phyloP scores from a whole-genome alignment of 2,329 filamentous ascomycete genomes.

The Colletotrichum sp. region DNA sequence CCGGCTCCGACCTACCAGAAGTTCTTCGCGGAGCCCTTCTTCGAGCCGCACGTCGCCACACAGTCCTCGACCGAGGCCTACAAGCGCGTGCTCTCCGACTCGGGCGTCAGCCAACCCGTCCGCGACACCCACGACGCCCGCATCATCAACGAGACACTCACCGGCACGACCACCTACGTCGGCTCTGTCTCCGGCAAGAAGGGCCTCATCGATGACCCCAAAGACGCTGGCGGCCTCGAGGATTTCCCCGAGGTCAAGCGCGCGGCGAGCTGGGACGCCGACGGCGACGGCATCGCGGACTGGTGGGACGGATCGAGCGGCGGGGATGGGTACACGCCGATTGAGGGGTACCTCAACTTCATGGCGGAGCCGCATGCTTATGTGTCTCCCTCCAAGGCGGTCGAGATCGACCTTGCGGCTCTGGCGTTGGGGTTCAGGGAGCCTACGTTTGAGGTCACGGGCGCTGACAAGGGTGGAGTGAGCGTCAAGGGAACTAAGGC shows the following conservation, averaged over 20 bases:
- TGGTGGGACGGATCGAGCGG: slow-evolving; percentile 37
- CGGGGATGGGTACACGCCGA: slow-evolving; percentile 31
- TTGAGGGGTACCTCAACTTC: slow-evolving; percentile 38
- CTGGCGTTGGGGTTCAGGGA: slow-evolving; percentile 25
- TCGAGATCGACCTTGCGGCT: slow-evolving; percentile 27
- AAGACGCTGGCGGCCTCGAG: slow-evolving; percentile 36
- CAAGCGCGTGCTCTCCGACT: slow-evolving; percentile 36
- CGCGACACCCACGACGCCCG: slow-evolving; percentile 35
- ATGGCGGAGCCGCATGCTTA: slow-evolving; percentile 37
- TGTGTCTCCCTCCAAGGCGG: slow-evolving; percentile 26
- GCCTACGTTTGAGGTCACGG: slow-evolving; percentile 18
- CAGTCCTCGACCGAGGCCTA: slow-evolving; percentile 35
- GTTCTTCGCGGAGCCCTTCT: slow-evolving; percentile 31
- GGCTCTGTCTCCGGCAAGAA: slow-evolving; percentile 31
- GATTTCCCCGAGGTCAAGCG: slow-evolving; percentile 30
- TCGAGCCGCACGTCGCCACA: slow-evolving; percentile 31
- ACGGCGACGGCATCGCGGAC: slow-evolving; percentile 36
- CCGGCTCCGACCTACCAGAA: slow-evolving; percentile 31
- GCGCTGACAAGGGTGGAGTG: slow-evolving; percentile 17
- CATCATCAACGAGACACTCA: slow-evolving; percentile 33
- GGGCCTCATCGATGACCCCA: slow-evolving; percentile 36
- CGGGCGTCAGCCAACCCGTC: slow-evolving; percentile 31
- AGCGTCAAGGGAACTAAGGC: slow-evolving; percentile 16
- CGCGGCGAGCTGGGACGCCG: slow-evolving; percentile 31
- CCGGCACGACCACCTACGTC: slow-evolving; percentile 30